A percentile compares a stretch with the other conserved stretches of the same genome.
Conservation (phyloP, 768 basidiomycete species). For the Suillus weaverae region DNA sequence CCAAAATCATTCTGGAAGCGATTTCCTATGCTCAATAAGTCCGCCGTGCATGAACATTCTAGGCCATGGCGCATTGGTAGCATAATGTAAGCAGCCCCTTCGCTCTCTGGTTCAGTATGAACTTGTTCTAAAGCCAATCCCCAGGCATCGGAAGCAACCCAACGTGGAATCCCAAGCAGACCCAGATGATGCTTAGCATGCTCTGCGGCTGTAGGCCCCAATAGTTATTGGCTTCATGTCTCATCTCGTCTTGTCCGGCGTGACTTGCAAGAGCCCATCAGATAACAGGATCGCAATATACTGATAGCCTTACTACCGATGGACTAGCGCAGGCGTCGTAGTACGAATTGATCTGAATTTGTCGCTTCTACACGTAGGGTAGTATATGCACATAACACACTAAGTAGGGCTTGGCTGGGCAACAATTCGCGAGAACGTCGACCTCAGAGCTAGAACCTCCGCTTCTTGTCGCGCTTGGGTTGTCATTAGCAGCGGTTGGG, state of each 20-base stretch:
- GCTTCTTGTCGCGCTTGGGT: neutral
- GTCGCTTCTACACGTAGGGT: neutral
- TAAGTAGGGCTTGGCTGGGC: neutral
- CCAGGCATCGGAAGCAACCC: neutral
- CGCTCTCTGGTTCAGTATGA: neutral
- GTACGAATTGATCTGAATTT: neutral
- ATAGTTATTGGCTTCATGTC: neutral
- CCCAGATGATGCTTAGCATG: neutral
- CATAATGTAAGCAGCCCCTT: neutral
- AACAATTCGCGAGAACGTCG: neutral
- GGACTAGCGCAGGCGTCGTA: neutral
- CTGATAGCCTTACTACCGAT: neutral
- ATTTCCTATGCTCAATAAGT: neutral
- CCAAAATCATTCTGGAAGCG: neutral
- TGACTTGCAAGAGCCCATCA: neutral
- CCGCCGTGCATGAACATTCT: neutral
- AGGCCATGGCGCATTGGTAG: neutral
- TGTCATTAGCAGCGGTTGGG: constrained; percentile 1
- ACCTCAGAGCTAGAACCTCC: neutral
- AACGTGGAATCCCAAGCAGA: neutral
- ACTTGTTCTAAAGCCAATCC: neutral
- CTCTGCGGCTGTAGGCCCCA: neutral
- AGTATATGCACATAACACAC: neutral
- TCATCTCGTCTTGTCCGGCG: neutral
- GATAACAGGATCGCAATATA: neutral